These are phyloP conservation scores for Plasmodium gallinaceum DNA, from an alignment of 169 alveolate genomes.

Conservation along the genomic window DNA sequence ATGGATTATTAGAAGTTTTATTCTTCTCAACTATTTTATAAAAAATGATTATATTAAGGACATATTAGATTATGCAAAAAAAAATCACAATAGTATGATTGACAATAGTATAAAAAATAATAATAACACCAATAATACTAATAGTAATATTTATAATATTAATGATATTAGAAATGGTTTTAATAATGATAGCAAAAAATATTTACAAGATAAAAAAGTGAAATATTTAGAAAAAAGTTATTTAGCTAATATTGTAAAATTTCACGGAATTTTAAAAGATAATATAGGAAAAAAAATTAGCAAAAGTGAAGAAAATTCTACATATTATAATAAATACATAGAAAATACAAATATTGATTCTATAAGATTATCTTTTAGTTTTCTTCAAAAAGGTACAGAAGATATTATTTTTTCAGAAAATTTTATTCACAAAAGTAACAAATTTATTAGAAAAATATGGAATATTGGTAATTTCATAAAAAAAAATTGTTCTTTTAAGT, in stretches of 20 bases:
- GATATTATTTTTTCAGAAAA: slow-evolving; percentile 25
- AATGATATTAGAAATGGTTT: not conserved
- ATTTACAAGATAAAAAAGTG: not conserved
- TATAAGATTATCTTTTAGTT: slow-evolving; percentile 25
- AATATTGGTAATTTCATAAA: slow-evolving; percentile 30
- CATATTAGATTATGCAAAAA: not conserved
- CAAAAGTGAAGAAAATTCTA: slow-evolving; percentile 36
- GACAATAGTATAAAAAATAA: not conserved
- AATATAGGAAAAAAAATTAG: slow-evolving; percentile 47
- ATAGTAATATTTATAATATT: not conserved
- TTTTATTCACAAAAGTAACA: slow-evolving; percentile 22
- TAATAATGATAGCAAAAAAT: not conserved
- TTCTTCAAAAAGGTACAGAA: slow-evolving; percentile 34
- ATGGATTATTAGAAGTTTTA: slow-evolving; percentile 49
- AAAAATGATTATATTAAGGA: not conserved
- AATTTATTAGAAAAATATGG: slow-evolving; percentile 47
- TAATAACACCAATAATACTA: too few species aligned
- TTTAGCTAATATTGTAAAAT: slow-evolving; percentile 8
- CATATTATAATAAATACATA: slow-evolving; percentile 18
- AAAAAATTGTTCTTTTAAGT: slow-evolving; percentile 14
- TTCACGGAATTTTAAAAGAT: slow-evolving; percentile 49
- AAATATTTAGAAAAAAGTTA: not conserved
- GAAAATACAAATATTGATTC: slow-evolving; percentile 17
- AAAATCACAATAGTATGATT: not conserved
- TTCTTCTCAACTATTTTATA: slow-evolving; percentile 18